phyloP scores from a whole-genome alignment of 1,139 yeast genomes.

The Fermentozyma sake region DNA sequence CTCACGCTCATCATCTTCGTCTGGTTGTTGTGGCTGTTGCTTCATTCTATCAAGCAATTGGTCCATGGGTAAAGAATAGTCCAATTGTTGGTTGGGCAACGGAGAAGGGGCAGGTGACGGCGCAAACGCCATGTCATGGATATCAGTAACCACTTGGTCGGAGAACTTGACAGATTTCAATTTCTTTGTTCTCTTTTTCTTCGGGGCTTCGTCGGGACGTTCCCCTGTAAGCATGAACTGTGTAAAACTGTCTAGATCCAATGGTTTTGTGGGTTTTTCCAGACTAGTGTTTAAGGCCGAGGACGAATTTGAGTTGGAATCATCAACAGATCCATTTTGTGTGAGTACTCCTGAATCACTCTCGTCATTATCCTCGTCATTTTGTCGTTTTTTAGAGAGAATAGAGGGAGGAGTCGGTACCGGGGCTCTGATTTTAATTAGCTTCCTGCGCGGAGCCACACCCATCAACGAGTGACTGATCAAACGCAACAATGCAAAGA shows the following conservation, averaged over 20 bases:
- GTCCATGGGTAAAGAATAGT: constrained; percentile 70
- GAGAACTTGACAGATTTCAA: constrained; percentile 66
- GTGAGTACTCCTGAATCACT: too few relatives aligned
- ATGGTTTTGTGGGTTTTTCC: constrained; percentile 18
- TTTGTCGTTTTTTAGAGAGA: constrained; percentile 49
- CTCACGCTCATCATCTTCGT: constrained; percentile 52
- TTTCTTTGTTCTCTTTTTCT: constrained; percentile 30
- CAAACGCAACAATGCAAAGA: constrained; percentile 65
- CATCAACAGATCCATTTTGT: too few relatives aligned
- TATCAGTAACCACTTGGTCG: constrained; percentile 52
- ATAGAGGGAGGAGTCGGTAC: constrained; percentile 70
- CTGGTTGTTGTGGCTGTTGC: constrained; percentile 18
- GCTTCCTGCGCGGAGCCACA: constrained; percentile 42
- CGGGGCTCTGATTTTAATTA: constrained; percentile 50
- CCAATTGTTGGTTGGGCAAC: constrained; percentile 26
- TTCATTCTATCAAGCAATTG: constrained; percentile 50
- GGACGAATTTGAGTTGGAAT: constrained; percentile 1
- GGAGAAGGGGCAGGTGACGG: constrained; percentile 24
- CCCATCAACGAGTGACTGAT: constrained; percentile 55
- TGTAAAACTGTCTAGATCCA: constrained; percentile 72
- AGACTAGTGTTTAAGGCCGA: background rate
- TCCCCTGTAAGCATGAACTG: constrained; percentile 72
- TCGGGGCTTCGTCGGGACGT: constrained; percentile 44
- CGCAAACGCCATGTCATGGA: constrained; percentile 27
- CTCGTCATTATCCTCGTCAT: constrained; percentile 33